phyloP scores from a whole-genome alignment of 371 early-diverging fungal genomes.

The Mucor saturninus region DNA sequence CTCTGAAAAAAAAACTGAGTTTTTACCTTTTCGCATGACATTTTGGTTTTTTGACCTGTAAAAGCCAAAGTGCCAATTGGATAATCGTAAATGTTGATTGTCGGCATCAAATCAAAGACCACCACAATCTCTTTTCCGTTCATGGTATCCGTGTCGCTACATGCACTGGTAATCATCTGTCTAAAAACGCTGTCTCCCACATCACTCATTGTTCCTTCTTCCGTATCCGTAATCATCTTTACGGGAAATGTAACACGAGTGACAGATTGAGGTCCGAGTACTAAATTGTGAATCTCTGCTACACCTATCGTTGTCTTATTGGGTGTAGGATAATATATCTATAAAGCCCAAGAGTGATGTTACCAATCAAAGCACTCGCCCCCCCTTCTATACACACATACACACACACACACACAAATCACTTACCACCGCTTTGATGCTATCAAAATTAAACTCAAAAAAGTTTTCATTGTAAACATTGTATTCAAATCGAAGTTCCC shows the following conservation, averaged over 20 bases:
- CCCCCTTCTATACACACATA: too few species aligned
- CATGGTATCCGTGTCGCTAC: background rate
- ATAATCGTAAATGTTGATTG: constrained; percentile 9
- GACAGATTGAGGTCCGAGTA: constrained; percentile 8
- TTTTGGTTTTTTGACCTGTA: constrained; percentile 12
- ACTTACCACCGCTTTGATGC: constrained; percentile 17
- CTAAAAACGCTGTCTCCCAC: background rate
- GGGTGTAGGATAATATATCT: constrained; percentile 18
- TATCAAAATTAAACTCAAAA: constrained; percentile 20
- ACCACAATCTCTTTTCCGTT: constrained; percentile 4
- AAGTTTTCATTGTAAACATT: constrained; percentile 19
- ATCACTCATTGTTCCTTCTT: background rate
- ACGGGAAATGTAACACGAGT: constrained; percentile 19
- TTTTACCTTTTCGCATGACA: constrained; percentile 20
- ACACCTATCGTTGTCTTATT: constrained; percentile 18
- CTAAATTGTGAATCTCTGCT: constrained; percentile 12
- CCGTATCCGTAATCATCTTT: background rate
- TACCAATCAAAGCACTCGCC: too few species aligned
- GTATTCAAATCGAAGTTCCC: constrained; percentile 1
- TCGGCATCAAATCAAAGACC: constrained; percentile 20
- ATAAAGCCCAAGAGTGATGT: background rate
- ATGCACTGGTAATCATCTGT: background rate
- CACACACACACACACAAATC: background rate
- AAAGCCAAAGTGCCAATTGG: constrained; percentile 12
- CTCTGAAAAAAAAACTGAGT: too few species aligned